phyloP scores from a whole-genome alignment of 306 rosid genomes.

The Cicer yamashitae region DNA sequence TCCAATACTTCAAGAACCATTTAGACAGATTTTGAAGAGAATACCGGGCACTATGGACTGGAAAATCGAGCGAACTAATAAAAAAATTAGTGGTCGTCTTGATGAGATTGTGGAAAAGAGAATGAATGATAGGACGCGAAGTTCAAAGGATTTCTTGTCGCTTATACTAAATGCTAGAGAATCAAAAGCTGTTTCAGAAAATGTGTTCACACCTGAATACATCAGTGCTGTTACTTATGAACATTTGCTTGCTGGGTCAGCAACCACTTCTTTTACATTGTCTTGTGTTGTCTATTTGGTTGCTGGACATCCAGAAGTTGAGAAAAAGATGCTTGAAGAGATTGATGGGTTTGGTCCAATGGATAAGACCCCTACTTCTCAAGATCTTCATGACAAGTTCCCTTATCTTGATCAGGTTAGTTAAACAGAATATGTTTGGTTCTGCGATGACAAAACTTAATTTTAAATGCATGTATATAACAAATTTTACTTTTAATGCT shows the following conservation, averaged over 20 bases:
- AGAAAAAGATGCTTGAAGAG: constrained; percentile 70
- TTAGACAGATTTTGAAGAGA: constrained; percentile 79
- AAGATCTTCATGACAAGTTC: constrained; percentile 77
- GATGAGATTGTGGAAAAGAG: constrained; percentile 72
- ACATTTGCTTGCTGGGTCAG: constrained; percentile 90
- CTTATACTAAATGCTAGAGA: constrained; percentile 78
- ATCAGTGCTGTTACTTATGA: constrained; percentile 87
- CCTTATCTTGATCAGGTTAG: constrained; percentile 87
- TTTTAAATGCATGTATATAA: too few relatives aligned
- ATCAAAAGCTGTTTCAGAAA: constrained; percentile 56
- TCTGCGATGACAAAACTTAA: too few relatives aligned
- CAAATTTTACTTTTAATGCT: not conserved
- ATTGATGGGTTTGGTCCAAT: constrained; percentile 70
- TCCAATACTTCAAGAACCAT: constrained; percentile 85
- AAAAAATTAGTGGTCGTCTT: constrained; percentile 64
- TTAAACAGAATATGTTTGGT: not conserved
- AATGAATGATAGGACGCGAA: constrained; percentile 53
- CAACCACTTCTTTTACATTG: constrained; percentile 83
- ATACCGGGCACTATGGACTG: constrained; percentile 92
- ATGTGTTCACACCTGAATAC: constrained; percentile 71
- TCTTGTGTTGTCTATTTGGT: constrained; percentile 80
- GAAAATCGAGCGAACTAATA: constrained; percentile 75
- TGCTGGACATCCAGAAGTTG: constrained; percentile 81
- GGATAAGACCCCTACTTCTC: constrained; percentile 61
- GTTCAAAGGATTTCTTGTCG: constrained; percentile 81